phyloP scores from a whole-genome alignment of 2,329 filamentous ascomycete species.

The Calonectria multiphialidica region DNA sequence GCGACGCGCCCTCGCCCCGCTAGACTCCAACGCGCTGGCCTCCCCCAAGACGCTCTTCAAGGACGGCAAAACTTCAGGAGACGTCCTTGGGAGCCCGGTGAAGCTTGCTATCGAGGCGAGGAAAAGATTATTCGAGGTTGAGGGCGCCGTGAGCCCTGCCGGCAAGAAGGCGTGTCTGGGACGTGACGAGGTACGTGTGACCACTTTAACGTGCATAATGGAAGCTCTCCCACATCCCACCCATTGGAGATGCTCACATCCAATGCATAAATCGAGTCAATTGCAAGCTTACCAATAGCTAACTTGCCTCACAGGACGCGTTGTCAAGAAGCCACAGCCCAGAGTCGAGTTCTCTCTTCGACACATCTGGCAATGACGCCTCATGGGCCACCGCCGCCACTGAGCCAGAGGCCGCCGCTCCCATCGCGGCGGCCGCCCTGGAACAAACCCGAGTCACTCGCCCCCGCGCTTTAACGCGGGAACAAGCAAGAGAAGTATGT shows the following conservation, averaged over 20 bases:
- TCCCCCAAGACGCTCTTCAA: constrained; percentile 44
- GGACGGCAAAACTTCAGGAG: constrained; percentile 17
- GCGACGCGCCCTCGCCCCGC: constrained; percentile 61
- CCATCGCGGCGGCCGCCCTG: constrained; percentile 23
- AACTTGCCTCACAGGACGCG: constrained; percentile 36
- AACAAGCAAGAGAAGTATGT: constrained; percentile 65
- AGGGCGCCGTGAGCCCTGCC: constrained; percentile 37
- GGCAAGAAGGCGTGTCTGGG: constrained; percentile 51
- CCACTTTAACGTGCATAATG: neutral
- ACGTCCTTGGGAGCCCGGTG: constrained; percentile 38
- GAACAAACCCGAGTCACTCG: constrained; percentile 24
- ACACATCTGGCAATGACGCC: constrained; percentile 59
- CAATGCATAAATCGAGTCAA: neutral
- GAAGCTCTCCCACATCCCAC: neutral
- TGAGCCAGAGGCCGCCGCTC: constrained; percentile 55
- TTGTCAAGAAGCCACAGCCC: constrained; percentile 51
- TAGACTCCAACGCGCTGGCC: constrained; percentile 59
- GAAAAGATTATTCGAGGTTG: constrained; percentile 42
- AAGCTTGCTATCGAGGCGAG: constrained; percentile 43
- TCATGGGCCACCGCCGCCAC: constrained; percentile 63
- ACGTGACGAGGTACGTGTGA: constrained; percentile 46
- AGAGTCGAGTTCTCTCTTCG: constrained; percentile 63
- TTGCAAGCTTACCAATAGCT: constrained; percentile 12
- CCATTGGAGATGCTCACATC: neutral
- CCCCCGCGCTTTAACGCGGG: constrained; percentile 57